phyloP scores from a whole-genome alignment of 2,329 filamentous ascomycete species.

The Hypocreales sp. region DNA sequence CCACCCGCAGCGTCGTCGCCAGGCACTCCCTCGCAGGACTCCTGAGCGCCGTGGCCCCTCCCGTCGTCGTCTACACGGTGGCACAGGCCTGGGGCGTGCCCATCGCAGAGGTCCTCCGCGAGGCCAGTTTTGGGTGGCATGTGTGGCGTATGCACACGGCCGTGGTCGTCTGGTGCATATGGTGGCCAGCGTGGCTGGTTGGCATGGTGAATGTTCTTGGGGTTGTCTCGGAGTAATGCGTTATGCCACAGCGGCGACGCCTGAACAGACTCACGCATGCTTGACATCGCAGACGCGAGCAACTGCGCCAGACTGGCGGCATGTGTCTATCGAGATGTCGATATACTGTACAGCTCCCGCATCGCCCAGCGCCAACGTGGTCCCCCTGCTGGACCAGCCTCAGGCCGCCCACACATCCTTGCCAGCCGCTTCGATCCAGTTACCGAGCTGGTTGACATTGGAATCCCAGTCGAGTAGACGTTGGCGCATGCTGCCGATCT shows the following conservation, averaged over 20 bases:
- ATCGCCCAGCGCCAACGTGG: too few species aligned
- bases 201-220: conserved; percentile 41
- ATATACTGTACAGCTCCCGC: too few species aligned
- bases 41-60: conserved; percentile 46
- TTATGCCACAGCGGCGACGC: too few species aligned
- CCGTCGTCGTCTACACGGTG: conserved; percentile 34
- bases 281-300: too few species aligned
- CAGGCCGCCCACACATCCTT: conserved; percentile 92
- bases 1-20: conserved; percentile 22
- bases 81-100: conserved; percentile 22
- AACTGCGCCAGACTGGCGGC: too few species aligned
- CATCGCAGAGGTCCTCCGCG: conserved; percentile 45
- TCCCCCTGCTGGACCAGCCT: too few species aligned
- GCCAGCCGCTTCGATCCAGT: conserved; percentile 89
- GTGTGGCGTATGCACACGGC: conserved; percentile 83
- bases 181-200: conserved; percentile 84
- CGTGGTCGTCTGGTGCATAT: conserved; percentile 83
- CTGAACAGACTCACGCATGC: too few species aligned
- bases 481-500: conserved; percentile 84
- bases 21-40: conserved; percentile 30
- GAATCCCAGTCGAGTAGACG: conserved; percentile 88
- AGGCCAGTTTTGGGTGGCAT: conserved; percentile 76
- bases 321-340: too few species aligned
- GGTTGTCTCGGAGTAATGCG: conserved; percentile 7
- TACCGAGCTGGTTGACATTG: conserved; percentile 87